A percentile compares a stretch with the other conserved stretches of the same genome.
phyloP scores from a whole-genome alignment of 495 filamentous ascomycete genomes.

The Aspergillus sparsus region DNA sequence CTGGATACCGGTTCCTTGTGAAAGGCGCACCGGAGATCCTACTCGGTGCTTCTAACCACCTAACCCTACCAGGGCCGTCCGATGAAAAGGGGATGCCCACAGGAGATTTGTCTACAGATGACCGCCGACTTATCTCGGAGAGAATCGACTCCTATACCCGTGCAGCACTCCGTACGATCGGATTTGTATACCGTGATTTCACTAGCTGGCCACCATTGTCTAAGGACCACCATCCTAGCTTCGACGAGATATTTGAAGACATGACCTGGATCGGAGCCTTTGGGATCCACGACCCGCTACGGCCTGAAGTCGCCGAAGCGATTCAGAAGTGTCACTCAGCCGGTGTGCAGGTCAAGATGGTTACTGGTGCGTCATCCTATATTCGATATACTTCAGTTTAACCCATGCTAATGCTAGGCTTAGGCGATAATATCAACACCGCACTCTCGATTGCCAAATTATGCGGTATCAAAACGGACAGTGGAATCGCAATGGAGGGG shows the following conservation, averaged over 20 bases:
- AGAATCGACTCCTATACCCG: conserved; percentile 58
- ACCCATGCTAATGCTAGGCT: background rate
- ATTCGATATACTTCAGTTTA: background rate
- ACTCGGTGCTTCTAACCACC: conserved; percentile 50
- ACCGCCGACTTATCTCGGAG: conserved; percentile 32
- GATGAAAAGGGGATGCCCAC: conserved; percentile 20
- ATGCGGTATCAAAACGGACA: conserved; percentile 76
- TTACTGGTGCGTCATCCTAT: conserved; percentile 55
- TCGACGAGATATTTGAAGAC: conserved; percentile 57
- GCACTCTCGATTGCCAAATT: conserved; percentile 79
- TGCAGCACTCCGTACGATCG: conserved; percentile 64
- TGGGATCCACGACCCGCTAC: conserved; percentile 68
- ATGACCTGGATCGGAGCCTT: conserved; percentile 65
- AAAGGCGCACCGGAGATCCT: conserved; percentile 72
- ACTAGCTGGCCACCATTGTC: conserved; percentile 61
- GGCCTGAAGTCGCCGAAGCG: conserved; percentile 72
- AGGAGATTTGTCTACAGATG: conserved; percentile 49
- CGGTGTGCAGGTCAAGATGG: conserved; percentile 86
- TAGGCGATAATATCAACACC: conserved; percentile 71
- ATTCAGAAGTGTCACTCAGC: conserved; percentile 72
- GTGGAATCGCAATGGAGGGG: conserved; percentile 78
- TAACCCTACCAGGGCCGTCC: conserved; percentile 64
- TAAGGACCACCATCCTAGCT: conserved; percentile 56
- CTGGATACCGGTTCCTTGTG: conserved; percentile 62
- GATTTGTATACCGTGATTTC: conserved; percentile 62